Percentiles rank a stretch among this genome's conserved stretches.
These are phyloP conservation scores for Picea abies DNA, from an alignment of 83 land plant genomes.

Conservation along the genomic window DNA sequence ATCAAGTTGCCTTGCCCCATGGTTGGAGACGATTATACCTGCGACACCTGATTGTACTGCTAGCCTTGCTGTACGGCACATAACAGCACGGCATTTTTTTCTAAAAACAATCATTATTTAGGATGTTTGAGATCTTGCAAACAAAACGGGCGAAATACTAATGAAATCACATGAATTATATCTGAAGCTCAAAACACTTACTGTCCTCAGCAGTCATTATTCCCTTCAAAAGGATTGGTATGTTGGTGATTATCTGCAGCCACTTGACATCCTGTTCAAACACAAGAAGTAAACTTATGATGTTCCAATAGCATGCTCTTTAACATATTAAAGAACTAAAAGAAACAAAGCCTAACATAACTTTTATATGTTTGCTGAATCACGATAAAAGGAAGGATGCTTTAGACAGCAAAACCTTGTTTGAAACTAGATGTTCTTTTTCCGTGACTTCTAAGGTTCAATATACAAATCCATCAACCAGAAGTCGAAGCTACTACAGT, in stretches of 20 bases:
- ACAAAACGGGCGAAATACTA: too few species aligned
- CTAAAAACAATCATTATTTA: background rate
- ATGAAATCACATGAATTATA: too few species aligned
- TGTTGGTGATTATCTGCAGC: constrained; percentile 85
- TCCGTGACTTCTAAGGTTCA: background rate
- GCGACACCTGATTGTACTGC: constrained; percentile 85
- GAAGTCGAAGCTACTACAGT: background rate
- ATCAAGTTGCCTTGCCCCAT: constrained; percentile 99
- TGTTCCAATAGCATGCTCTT: background rate
- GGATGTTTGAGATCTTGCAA: too few species aligned
- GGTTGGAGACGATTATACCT: constrained; percentile 95
- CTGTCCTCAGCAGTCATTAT: constrained; percentile 95
- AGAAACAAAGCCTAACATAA: background rate
- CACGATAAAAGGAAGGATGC: background rate
- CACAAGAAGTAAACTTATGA: too few species aligned
- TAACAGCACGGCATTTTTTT: too few species aligned
- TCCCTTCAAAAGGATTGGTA: constrained; percentile 96
- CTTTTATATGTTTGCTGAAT: background rate
- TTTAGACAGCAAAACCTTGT: background rate
- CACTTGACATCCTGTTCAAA: constrained; percentile 94
- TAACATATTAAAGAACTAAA: background rate
- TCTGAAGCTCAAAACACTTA: constrained; percentile 28
- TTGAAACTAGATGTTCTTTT: background rate
- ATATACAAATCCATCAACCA: background rate
- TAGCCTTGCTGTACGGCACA: constrained; percentile 59